phyloP scores from a whole-genome alignment of 352 stramenopile genomes.

The Phytophthora litchii region DNA sequence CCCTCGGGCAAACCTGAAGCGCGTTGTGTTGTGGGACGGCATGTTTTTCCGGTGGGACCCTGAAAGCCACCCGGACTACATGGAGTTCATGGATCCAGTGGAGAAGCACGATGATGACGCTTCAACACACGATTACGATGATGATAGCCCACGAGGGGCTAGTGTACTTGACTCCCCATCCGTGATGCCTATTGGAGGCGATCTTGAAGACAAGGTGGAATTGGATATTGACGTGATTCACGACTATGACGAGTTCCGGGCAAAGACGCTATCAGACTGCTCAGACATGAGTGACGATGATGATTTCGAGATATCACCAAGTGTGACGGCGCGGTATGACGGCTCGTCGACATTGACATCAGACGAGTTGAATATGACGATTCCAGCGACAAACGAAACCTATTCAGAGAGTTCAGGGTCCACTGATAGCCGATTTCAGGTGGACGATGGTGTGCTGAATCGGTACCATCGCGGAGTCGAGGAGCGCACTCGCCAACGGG shows the following conservation, averaged over 20 bases:
- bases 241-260: constrained; percentile 79
- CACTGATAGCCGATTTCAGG: constrained; percentile 22
- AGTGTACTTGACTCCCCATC: constrained; percentile 45
- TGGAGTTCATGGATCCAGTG: constrained; percentile 83
- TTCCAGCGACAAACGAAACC: constrained; percentile 30
- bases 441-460: constrained; percentile 57
- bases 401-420: constrained; percentile 33
- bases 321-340: constrained; percentile 40
- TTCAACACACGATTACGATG: constrained; percentile 36
- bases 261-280: constrained; percentile 75
- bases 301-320: constrained; percentile 51
- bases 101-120: constrained; percentile 42
- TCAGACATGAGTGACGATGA: constrained; percentile 87
- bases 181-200: constrained; percentile 46
- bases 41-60: constrained; percentile 90
- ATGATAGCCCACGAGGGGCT: constrained; percentile 25
- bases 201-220: constrained; percentile 70
- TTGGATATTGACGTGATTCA: constrained; percentile 86
- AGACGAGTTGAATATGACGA: constrained; percentile 39
- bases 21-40: constrained; percentile 84
- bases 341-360: constrained; percentile 36
- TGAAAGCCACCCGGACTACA: constrained; percentile 86
- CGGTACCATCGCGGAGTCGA: constrained; percentile 68
- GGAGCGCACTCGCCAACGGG: constrained; percentile 78
- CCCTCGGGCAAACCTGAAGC: constrained; percentile 86